phyloP scores from a whole-genome alignment of 805 yeast species.

The Lipomyces chichibuensis region DNA sequence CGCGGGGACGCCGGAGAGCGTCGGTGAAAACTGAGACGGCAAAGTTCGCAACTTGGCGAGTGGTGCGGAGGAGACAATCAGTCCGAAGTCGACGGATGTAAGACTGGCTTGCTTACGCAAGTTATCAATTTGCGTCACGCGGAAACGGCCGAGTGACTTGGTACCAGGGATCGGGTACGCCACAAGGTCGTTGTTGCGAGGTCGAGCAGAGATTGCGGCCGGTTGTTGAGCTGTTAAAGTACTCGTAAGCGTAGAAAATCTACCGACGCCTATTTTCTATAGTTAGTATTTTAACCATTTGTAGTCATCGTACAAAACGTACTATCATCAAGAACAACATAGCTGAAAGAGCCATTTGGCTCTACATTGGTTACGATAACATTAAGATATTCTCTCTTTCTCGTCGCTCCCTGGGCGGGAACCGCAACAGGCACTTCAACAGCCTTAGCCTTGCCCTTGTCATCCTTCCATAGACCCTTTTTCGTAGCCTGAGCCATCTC shows the following conservation, averaged over 20 bases:
- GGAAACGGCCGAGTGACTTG: slow-evolving; percentile 23
- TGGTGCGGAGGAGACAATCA: slow-evolving; percentile 25
- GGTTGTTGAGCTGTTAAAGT: slow-evolving; percentile 16
- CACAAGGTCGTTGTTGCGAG: slow-evolving; percentile 30
- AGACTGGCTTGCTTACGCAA: slow-evolving; percentile 19
- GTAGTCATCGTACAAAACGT: background rate
- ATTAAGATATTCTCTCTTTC: slow-evolving; percentile 43
- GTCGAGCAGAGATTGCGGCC: slow-evolving; percentile 9
- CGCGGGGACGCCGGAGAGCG: slow-evolving; percentile 27
- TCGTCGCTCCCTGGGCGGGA: slow-evolving; percentile 33
- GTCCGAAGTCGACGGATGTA: slow-evolving; percentile 29
- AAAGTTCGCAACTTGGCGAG: slow-evolving; percentile 21
- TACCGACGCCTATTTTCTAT: background rate
- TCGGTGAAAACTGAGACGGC: slow-evolving; percentile 19
- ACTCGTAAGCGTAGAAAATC: slow-evolving; percentile 11
- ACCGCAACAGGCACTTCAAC: slow-evolving; percentile 33
- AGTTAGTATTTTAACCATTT: background rate
- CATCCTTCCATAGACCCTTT: slow-evolving; percentile 70
- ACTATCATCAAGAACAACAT: slow-evolving; percentile 25
- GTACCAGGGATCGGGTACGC: slow-evolving; percentile 21
- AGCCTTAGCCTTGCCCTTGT: slow-evolving; percentile 49
- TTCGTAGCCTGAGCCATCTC: slow-evolving; percentile 57
- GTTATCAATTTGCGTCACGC: slow-evolving; percentile 23
- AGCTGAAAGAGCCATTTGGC: slow-evolving; percentile 39
- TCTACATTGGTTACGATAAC: slow-evolving; percentile 43